A percentile compares a stretch with the other conserved stretches of the same genome.
Conservation (phyloP, 2,329 filamentous ascomycete species). For the Trichoderma sp. region DNA sequence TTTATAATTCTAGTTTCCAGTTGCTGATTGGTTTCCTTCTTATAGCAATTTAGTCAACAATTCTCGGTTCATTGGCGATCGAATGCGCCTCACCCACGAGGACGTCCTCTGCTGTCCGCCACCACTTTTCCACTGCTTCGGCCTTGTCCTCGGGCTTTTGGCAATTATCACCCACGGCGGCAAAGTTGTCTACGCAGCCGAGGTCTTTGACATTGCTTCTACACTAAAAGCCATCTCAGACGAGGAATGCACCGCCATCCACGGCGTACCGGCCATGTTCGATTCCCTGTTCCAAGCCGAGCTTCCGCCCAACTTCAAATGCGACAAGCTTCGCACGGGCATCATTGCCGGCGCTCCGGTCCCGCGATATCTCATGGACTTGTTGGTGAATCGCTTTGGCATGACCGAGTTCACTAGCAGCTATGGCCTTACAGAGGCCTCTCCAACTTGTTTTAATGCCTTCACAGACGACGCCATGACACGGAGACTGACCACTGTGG, state of each 20-base stretch:
- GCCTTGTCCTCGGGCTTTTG: constrained; percentile 75
- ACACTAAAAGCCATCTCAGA: constrained; percentile 69
- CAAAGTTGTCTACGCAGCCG: constrained; percentile 75
- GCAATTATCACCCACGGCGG: constrained; percentile 74
- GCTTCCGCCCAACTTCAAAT: constrained; percentile 47
- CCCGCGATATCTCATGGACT: constrained; percentile 73
- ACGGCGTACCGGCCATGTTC: constrained; percentile 86
- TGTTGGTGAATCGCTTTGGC: constrained; percentile 70
- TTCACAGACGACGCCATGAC: constrained; percentile 73
- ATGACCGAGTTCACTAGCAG: constrained; percentile 75
- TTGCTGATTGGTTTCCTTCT: not conserved
- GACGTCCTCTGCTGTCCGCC: constrained; percentile 81
- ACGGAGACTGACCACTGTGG: constrained; percentile 70
- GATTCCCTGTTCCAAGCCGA: constrained; percentile 63
- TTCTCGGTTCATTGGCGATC: constrained; percentile 71
- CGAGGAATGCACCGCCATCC: constrained; percentile 72
- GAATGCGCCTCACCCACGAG: constrained; percentile 68
- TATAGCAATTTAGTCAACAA: constrained; percentile 65
- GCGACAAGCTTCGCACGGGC: constrained; percentile 67
- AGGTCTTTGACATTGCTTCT: constrained; percentile 71
- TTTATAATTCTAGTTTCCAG: not conserved
- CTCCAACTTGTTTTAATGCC: constrained; percentile 80
- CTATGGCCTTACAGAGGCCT: constrained; percentile 77
- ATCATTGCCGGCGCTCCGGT: constrained; percentile 81
- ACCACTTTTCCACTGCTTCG: constrained; percentile 85